Percentiles rank a stretch among this genome's conserved stretches.
These are phyloP conservation scores for Neonectria faginata DNA, from an alignment of 2,329 filamentous ascomycete species.

Conservation along the genomic window DNA sequence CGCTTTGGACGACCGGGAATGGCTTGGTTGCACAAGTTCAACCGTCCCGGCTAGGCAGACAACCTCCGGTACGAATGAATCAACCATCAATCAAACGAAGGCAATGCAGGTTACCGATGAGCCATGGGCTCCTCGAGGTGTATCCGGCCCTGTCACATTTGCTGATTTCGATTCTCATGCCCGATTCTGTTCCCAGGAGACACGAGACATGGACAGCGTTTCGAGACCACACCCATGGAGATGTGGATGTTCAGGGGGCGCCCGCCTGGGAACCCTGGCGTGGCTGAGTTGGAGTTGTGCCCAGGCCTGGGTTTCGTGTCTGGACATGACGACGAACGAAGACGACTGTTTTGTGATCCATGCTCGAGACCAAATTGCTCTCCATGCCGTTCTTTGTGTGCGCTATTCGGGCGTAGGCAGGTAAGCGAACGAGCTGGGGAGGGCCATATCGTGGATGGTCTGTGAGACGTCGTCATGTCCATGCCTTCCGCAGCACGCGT, in stretches of 20 bases:
- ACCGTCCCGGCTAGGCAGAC: not conserved
- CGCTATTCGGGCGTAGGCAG: not conserved
- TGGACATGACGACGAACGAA: conserved; percentile 1
- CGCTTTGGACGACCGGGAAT: not conserved
- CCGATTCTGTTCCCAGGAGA: not conserved
- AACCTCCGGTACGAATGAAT: not conserved
- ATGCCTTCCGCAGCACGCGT: conserved; percentile 15
- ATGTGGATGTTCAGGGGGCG: conserved; percentile 1
- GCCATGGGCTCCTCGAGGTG: not conserved
- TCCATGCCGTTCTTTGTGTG: not conserved
- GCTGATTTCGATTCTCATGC: not conserved
- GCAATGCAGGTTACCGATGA: conserved; percentile 10
- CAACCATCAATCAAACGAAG: conserved; percentile 8
- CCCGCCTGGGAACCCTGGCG: conserved; percentile 1
- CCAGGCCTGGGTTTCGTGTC: not conserved
- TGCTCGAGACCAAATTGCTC: not conserved
- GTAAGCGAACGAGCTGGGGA: not conserved
- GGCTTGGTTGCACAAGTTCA: conserved; percentile 5
- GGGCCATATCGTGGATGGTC: not conserved
- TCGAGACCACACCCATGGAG: conserved; percentile 12
- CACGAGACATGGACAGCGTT: conserved; percentile 14
- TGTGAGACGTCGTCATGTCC: conserved; percentile 10
- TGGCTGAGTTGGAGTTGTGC: conserved; percentile 4
- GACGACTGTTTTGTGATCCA: not conserved
- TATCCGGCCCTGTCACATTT: conserved; percentile 4